A percentile compares a stretch with the other conserved stretches of the same genome.
These are phyloP conservation scores for Penicillium macrosclerotiorum DNA, from an alignment of 495 filamentous ascomycete genomes.

Conservation along the genomic window DNA sequence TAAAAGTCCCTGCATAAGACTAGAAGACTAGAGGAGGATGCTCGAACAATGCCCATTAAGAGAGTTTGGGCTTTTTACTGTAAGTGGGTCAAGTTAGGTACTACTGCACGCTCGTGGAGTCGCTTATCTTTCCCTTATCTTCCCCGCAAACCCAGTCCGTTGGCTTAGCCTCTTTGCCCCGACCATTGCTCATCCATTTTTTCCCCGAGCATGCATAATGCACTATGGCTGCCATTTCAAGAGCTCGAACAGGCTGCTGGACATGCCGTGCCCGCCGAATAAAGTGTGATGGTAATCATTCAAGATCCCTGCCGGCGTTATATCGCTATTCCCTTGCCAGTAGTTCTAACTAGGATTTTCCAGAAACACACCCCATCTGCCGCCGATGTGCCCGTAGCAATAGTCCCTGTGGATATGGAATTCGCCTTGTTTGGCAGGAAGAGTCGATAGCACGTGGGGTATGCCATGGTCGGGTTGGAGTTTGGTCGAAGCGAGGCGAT, in stretches of 20 bases:
- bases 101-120: too few relatives aligned
- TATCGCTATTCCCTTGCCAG: background rate
- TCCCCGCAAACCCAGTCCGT: conserved; percentile 9
- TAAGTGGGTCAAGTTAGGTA: too few relatives aligned
- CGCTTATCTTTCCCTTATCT: conserved; percentile 6
- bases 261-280: conserved; percentile 24
- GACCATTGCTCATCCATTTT: background rate
- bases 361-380: conserved; percentile 20
- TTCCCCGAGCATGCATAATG: background rate
- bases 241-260: conserved; percentile 22
- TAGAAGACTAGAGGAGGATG: too few relatives aligned
- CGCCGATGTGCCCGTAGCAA: conserved; percentile 19
- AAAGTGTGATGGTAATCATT: conserved; percentile 24
- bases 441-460: conserved; percentile 23
- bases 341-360: background rate
- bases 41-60: too few relatives aligned
- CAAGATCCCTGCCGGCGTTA: background rate
- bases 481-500: conserved; percentile 21
- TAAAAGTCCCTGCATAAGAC: too few relatives aligned
- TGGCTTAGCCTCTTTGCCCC: conserved; percentile 6
- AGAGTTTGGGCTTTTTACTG: too few relatives aligned
- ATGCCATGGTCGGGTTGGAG: conserved; percentile 24
- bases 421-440: conserved; percentile 25
- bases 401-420: conserved; percentile 18
- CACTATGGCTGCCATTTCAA: conserved; percentile 13